Evolutionary conservation across 495 filamentous ascomycete genomes (phyloP), one percentile per base, ranked within the genome.

Genomic region (Hypoxylon lienhwacheense): DNA sequence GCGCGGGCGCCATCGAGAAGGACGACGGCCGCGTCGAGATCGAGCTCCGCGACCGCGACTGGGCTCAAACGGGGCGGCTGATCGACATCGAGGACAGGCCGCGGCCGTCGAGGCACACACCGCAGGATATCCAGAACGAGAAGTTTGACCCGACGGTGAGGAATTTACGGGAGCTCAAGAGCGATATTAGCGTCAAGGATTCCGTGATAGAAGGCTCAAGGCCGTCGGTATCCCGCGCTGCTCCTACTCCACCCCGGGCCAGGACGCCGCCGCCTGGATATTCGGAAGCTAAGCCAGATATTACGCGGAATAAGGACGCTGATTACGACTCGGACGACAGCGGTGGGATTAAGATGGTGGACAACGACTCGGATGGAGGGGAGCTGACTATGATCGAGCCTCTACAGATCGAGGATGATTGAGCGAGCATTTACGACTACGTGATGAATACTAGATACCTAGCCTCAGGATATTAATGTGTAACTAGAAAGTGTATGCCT

Each of bases 21-120:
- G 85, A 88, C 51, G 77, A 83, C 42, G 70, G 75, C 24, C 81
- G 78, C 19, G 69, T 82, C 53, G 65, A 69, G 37, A 79, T 75
- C 36, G 49, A 48, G 34, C 34, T 74, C 14, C 48, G 56, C 1
- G 70, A 74, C 36, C 15, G 39, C 14, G 67, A 70, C 21, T 60
- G 55, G 42, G 53, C 56, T 7, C 44, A 55, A 44, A 59, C 54
- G 7, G 69, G 65, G 10, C 61, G 48, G 5, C 53, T 76, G 12
- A 78, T 80, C 53, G 80, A 86, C 41, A 72, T 83, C 33, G 73
- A 76, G 40, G 76, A 77, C 25, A 67, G 77, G 2, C 34, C 42
- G 44, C 72, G 80, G 49, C 50, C 42, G 11, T 4, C 20, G 36
- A 40, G 7, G 8, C 19, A 41, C 11, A 7, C n/a, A 15, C 25